Base-by-base conservation (phyloP, 2,329 filamentous ascomycete species). In the Hymenoscyphus salicellus region DNA sequence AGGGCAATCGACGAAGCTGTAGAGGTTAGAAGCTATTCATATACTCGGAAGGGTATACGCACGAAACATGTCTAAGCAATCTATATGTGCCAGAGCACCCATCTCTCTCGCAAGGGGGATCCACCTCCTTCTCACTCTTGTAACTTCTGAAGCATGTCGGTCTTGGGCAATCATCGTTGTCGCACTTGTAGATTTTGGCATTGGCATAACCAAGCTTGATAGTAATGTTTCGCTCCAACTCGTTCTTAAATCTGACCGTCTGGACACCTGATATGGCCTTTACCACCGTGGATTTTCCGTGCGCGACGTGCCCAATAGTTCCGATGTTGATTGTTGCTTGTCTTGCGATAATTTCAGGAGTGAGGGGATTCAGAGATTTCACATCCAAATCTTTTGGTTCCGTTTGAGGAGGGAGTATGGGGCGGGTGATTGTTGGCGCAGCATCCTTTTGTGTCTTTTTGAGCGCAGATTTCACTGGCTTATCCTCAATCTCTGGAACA, bases 141-240 rank as follows among this genome's bases (percentile, higher is more conserved):
- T 91, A 99, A 80, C 92, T 97, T 79, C 91, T 87, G 83, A 93
- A 99, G 85, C 94, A 98, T 72, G 91, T 93, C 69, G 95, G 95
- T 74, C 95, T 86, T 66, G 95, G 95, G 83, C 95, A 99, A 71
- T 91, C 89, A 62, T 83, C 78, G 80, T 92, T 97, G 80, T 97
- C 92, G 80, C 95, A 99, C 85, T 97, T 92, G 89, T 98, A 99
- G 79, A 99, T 93, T 82, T 99, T 98, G 74, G 95, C 95, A 79
- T 99, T 99, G 78, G 95, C 95, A 79, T 99, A 99, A 78, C 95
- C 95, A 75, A 99, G 87, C 88, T 99, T 99, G 84, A 99, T 99
- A 75, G 95, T 99, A 76, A 99, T 99, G 80, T 99, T 99, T 76
- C 95, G 87, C 82, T 98, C 96, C 81, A 97, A 83, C 82, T 99